These are phyloP conservation scores for Fusarium dimerum DNA, from an alignment of 2,329 filamentous ascomycete genomes.

Conservation along the genomic window DNA sequence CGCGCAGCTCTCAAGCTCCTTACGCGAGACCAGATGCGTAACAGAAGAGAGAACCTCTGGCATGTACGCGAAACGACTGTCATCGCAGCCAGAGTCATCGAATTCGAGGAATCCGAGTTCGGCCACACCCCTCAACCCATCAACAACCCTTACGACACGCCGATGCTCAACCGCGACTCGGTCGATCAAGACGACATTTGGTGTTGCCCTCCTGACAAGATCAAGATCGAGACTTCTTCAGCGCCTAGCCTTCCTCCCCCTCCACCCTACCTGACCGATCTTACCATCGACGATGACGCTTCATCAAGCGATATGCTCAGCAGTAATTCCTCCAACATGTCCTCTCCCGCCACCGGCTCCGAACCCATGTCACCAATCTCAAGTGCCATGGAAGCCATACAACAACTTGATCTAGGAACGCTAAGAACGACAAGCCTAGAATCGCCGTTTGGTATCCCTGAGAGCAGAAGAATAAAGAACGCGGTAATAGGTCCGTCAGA, in stretches of 20 bases:
- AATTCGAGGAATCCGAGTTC: conserved; percentile 35
- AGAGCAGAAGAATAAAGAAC: conserved; percentile 33
- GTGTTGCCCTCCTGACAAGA: conserved; percentile 1
- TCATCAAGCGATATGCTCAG: neutral
- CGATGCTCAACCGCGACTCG: neutral
- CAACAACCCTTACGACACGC: neutral
- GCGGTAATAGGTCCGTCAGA: conserved; percentile 29
- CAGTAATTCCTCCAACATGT: neutral
- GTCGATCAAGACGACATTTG: conserved; percentile 1
- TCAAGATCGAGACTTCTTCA: conserved; percentile 10
- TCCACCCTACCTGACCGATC: conserved; percentile 16
- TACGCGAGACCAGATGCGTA: conserved; percentile 30
- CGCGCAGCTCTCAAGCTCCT: conserved; percentile 41
- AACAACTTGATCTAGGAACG: conserved; percentile 9
- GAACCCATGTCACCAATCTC: conserved; percentile 14
- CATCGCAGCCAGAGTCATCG: conserved; percentile 37
- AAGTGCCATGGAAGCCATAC: conserved; percentile 17
- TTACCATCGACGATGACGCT: conserved; percentile 3
- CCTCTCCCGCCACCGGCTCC: conserved; percentile 4
- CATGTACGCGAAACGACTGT: conserved; percentile 33
- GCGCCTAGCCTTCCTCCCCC: conserved; percentile 13
- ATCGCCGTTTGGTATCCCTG: conserved; percentile 31
- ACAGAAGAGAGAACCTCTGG: conserved; percentile 44
- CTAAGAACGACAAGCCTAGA: conserved; percentile 14
- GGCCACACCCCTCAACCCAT: neutral